Conservation (phyloP, 2,329 filamentous ascomycete genomes). For the Pseudodiploospora longispora region DNA sequence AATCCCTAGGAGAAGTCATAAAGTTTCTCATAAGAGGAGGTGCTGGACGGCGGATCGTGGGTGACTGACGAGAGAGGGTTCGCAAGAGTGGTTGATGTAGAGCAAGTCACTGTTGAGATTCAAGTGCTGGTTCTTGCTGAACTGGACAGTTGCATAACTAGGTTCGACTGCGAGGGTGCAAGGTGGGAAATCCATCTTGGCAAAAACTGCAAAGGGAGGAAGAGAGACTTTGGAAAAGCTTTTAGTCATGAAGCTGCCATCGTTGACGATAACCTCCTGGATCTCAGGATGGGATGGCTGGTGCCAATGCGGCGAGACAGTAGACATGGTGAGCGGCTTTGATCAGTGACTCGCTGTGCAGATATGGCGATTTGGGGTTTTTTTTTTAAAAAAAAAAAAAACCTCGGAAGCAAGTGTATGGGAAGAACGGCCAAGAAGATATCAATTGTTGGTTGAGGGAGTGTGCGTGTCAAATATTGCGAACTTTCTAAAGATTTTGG, state of each 20-base stretch:
- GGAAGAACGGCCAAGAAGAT: no score
- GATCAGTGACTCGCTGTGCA: no score
- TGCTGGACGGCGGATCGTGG: background rate
- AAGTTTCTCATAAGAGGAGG: background rate
- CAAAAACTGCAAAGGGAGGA: slow-evolving; percentile 56
- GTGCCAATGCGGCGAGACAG: slow-evolving; percentile 49
- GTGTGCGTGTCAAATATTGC: no score
- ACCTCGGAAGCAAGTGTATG: no score
- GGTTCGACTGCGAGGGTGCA: slow-evolving; percentile 46
- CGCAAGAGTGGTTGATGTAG: slow-evolving; percentile 62
- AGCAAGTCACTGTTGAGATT: slow-evolving; percentile 58
- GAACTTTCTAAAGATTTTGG: no score
- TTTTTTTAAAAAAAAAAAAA: no score
- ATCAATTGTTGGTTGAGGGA: no score
- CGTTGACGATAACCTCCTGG: slow-evolving; percentile 48
- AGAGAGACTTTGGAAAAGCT: slow-evolving; percentile 48
- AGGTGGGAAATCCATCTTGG: slow-evolving; percentile 58
- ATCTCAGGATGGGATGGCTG: slow-evolving; percentile 53
- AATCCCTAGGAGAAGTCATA: no score
- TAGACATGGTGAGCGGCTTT: slow-evolving; percentile 34
- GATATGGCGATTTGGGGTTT: no score
- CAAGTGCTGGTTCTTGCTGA: slow-evolving; percentile 46
- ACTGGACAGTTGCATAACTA: slow-evolving; percentile 59
- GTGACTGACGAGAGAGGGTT: slow-evolving; percentile 52
- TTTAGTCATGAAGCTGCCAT: slow-evolving; percentile 50